These are phyloP conservation scores for Beauveria scarabaeidicola DNA, from an alignment of 2,329 filamentous ascomycete genomes.

Conservation along the genomic window DNA sequence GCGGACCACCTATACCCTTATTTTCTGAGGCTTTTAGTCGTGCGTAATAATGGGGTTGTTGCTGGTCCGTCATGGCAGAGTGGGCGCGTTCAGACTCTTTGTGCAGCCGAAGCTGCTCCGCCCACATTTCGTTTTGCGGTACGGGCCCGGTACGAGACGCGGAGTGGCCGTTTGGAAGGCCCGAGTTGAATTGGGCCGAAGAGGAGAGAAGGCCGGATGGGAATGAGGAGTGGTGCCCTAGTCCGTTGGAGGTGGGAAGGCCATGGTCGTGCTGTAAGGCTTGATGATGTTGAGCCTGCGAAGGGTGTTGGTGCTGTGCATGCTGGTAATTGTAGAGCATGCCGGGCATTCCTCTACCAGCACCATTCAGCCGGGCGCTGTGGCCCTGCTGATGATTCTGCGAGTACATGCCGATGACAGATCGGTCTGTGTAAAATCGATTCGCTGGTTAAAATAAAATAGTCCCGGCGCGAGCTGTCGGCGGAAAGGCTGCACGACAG, in stretches of 20 bases:
- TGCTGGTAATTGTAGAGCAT: slow-evolving; percentile 65
- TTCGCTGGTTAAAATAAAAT: background rate
- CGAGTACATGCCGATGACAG: slow-evolving; percentile 56
- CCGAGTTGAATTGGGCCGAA: slow-evolving; percentile 50
- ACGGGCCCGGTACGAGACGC: slow-evolving; percentile 41
- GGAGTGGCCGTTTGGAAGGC: slow-evolving; percentile 49
- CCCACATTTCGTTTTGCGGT: slow-evolving; percentile 66
- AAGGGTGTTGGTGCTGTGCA: slow-evolving; percentile 52
- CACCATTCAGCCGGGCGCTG: slow-evolving; percentile 62
- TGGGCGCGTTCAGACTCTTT: slow-evolving; percentile 67
- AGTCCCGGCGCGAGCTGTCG: slow-evolving; percentile 16
- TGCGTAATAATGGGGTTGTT: slow-evolving; percentile 63
- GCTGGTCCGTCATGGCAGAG: slow-evolving; percentile 61
- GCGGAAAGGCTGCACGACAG: slow-evolving; percentile 16
- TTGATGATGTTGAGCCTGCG: slow-evolving; percentile 57
- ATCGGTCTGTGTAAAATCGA: background rate
- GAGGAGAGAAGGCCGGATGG: slow-evolving; percentile 46
- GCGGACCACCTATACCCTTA: slow-evolving; percentile 52
- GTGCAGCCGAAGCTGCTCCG: slow-evolving; percentile 72
- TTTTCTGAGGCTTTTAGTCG: slow-evolving; percentile 62
- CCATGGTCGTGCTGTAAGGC: slow-evolving; percentile 50
- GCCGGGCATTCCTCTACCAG: slow-evolving; percentile 47
- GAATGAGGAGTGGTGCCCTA: slow-evolving; percentile 35
- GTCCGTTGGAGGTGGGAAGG: slow-evolving; percentile 44
- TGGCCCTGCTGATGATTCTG: slow-evolving; percentile 65